These are phyloP conservation scores for Colletotrichum sp. DNA, from an alignment of 2,329 filamentous ascomycete genomes.

Conservation along the genomic window DNA sequence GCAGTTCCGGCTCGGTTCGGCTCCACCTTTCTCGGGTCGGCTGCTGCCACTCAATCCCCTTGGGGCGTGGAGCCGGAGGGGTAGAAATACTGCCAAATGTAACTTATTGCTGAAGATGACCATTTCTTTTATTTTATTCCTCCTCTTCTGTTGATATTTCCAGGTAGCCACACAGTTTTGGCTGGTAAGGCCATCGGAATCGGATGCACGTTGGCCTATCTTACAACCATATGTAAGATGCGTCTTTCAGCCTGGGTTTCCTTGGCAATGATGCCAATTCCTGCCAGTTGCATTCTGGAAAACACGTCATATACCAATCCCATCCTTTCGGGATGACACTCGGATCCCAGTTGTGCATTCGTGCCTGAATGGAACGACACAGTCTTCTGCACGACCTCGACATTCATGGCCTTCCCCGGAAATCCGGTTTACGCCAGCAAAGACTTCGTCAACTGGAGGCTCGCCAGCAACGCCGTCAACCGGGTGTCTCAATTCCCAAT, in stretches of 20 bases:
- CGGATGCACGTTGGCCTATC: background rate
- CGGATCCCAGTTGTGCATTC: slow-evolving; percentile 49
- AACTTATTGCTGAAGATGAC: background rate
- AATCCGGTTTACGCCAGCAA: slow-evolving; percentile 55
- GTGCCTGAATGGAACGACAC: slow-evolving; percentile 37
- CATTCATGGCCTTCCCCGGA: slow-evolving; percentile 56
- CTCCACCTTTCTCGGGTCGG: background rate
- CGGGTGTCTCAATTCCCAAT: slow-evolving; percentile 40
- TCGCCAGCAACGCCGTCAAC: slow-evolving; percentile 42
- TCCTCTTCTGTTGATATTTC: background rate
- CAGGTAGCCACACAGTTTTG: background rate
- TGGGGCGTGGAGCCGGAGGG: background rate
- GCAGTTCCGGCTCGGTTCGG: background rate
- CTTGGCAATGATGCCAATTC: background rate
- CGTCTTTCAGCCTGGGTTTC: background rate
- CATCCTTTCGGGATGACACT: slow-evolving; percentile 52
- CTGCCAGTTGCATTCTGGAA: background rate
- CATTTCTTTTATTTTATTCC: background rate
- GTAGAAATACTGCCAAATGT: background rate
- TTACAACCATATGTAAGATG: background rate
- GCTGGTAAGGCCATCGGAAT: accelerated
- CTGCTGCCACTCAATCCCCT: too few relatives aligned
- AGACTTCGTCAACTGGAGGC: slow-evolving; percentile 55
- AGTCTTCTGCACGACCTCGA: slow-evolving; percentile 55
- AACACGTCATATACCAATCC: slow-evolving; percentile 37